Conservation (phyloP, 2,329 filamentous ascomycete genomes). For the Celoporthe dispersa region DNA sequence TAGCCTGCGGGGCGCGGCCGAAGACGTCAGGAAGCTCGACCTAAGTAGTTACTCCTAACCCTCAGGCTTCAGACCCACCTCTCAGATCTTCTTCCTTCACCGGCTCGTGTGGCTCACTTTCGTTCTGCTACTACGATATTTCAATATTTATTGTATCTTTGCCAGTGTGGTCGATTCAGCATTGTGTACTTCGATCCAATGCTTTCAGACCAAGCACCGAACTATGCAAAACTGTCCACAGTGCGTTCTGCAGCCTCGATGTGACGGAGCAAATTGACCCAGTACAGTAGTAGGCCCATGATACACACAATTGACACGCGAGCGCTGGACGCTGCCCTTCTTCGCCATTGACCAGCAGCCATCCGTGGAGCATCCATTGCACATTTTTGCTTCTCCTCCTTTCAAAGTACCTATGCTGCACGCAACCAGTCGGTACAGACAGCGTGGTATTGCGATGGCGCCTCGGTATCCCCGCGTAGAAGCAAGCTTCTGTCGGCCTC, state of each 20-base stretch:
- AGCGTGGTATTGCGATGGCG: neutral
- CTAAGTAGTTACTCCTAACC: neutral
- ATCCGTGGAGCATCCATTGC: neutral
- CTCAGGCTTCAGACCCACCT: neutral
- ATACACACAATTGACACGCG: neutral
- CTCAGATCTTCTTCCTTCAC: neutral
- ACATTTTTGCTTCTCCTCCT: neutral
- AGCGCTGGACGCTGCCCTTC: neutral
- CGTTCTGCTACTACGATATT: neutral
- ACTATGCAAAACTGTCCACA: neutral
- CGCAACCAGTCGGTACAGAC: neutral
- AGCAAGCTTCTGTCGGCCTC: neutral
- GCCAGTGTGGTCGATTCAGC: neutral
- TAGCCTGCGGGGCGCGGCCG: neutral
- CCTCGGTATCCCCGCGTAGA: neutral
- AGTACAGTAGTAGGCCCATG: no score
- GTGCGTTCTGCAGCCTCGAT: neutral
- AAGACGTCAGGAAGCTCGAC: neutral
- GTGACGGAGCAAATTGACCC: neutral
- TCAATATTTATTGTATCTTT: neutral
- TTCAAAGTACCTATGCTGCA: neutral
- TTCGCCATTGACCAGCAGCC: neutral
- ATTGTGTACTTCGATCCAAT: neutral
- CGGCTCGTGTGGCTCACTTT: neutral
- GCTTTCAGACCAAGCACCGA: neutral